A percentile compares a stretch with the other conserved stretches of the same genome.
Evolutionary conservation across 2,329 filamentous ascomycete species (phyloP).

Genomic region (Microcera coccophila): DNA sequence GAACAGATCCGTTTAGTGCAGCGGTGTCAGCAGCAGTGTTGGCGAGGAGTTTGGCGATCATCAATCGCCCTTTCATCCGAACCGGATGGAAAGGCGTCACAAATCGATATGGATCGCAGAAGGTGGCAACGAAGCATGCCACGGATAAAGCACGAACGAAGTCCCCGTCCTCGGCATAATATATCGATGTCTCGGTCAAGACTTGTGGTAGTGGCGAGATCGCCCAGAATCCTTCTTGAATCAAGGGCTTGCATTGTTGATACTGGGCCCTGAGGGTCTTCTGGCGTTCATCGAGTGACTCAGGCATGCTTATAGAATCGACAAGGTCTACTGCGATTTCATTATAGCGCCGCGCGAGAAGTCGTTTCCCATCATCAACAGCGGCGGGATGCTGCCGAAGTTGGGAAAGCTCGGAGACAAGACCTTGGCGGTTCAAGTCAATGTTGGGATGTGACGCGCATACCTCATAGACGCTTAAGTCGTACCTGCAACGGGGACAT

Average conservation of each 20-base stretch:
- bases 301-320: conserved; percentile 20
- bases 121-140: conserved; percentile 45
- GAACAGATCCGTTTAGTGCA: conserved; percentile 23
- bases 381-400: conserved; percentile 28
- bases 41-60: conserved; percentile 50
- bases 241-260: conserved; percentile 21
- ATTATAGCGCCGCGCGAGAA: conserved; percentile 14
- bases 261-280: conserved; percentile 20
- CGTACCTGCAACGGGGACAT: conserved; percentile 47
- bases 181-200: conserved; percentile 43
- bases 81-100: conserved; percentile 48
- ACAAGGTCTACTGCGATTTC: conserved; percentile 29
- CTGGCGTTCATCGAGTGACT: conserved; percentile 27
- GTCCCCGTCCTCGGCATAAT: conserved; percentile 41
- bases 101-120: conserved; percentile 48
- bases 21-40: conserved; percentile 43
- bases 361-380: conserved; percentile 13
- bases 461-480: conserved; percentile 54
- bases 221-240: conserved; percentile 40
- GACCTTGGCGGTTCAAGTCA: conserved; percentile 42
- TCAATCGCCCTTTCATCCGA: conserved; percentile 49
- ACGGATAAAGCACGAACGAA: conserved; percentile 44
- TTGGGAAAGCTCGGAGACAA: conserved; percentile 39
- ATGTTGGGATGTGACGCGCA: conserved; percentile 40
- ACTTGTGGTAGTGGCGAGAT: conserved; percentile 46